A percentile compares a stretch with the other conserved stretches of the same genome.
Conservation (phyloP, 2,329 filamentous ascomycete genomes). For the Aspergillus awamori region DNA sequence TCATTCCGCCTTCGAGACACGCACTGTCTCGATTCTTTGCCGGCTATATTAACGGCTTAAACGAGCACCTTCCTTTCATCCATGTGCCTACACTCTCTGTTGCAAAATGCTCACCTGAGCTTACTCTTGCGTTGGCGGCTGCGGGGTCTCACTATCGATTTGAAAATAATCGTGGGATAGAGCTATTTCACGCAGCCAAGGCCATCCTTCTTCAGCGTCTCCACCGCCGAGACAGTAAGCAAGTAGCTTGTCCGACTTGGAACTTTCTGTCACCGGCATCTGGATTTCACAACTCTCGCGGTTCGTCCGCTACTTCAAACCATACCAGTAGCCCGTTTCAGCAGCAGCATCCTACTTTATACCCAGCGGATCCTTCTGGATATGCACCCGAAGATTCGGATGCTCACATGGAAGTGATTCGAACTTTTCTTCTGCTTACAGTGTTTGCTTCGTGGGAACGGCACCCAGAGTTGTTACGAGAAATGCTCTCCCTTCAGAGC, state of each 20-base stretch:
- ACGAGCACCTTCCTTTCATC: slow-evolving; percentile 56
- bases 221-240: slow-evolving; percentile 52
- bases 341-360: slow-evolving; percentile 36
- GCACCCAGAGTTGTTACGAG: slow-evolving; percentile 59
- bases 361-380: slow-evolving; percentile 36
- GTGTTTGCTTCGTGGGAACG: slow-evolving; percentile 63
- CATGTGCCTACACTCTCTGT: slow-evolving; percentile 54
- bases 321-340: slow-evolving; percentile 49
- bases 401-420: slow-evolving; percentile 54
- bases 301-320: slow-evolving; percentile 47
- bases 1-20: slow-evolving; percentile 53
- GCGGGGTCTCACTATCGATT: slow-evolving; percentile 54
- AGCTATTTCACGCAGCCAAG: slow-evolving; percentile 61
- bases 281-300: slow-evolving; percentile 44
- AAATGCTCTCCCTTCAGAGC: slow-evolving; percentile 61
- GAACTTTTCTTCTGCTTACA: slow-evolving; percentile 57
- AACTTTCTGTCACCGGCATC: slow-evolving; percentile 43
- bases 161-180: slow-evolving; percentile 55
- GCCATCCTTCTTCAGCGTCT: slow-evolving; percentile 58
- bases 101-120: slow-evolving; percentile 49
- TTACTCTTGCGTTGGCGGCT: slow-evolving; percentile 56
- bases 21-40: slow-evolving; percentile 53
- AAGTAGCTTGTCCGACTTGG: slow-evolving; percentile 47
- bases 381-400: slow-evolving; percentile 47
- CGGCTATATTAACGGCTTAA: slow-evolving; percentile 55